phyloP scores from a whole-genome alignment of 345 rosid genomes.

The Rhizophora mangle region DNA sequence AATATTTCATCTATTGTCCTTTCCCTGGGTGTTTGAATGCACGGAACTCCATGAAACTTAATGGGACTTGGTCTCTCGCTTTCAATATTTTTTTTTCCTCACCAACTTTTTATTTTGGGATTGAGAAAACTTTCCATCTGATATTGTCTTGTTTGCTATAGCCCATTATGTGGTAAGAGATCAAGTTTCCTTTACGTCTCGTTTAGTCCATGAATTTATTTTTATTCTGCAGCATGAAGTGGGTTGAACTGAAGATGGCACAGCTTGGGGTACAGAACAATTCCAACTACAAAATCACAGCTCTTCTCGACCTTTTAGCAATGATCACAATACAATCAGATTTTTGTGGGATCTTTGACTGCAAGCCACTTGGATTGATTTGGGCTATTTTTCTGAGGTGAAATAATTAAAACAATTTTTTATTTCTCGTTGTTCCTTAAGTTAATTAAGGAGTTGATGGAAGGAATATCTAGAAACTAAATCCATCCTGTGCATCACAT shows the following conservation, averaged over 20 bases:
- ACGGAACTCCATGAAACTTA: too few relatives aligned
- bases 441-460: neutral
- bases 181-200: neutral
- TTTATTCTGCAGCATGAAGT: conserved; percentile 69
- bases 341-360: conserved; percentile 75
- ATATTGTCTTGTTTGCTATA: too few relatives aligned
- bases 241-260: conserved; percentile 98
- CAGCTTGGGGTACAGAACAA: conserved; percentile 88
- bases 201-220: neutral
- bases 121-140: too few relatives aligned
- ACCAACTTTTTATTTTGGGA: neutral
- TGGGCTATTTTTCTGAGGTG: conserved; percentile 93
- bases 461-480: neutral
- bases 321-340: conserved; percentile 97
- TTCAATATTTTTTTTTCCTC: neutral
- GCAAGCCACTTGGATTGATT: conserved; percentile 90
- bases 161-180: too few relatives aligned
- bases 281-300: conserved; percentile 87
- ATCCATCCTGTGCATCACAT: neutral
- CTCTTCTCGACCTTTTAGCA: conserved; percentile 88
- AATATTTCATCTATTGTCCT: neutral
- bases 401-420: neutral
- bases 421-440: neutral
- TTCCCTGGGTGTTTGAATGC: neutral
- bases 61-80: too few relatives aligned